Evolutionary conservation across 1,139 yeast species (phyloP).

Genomic region (Blastobotrys indianensis): DNA sequence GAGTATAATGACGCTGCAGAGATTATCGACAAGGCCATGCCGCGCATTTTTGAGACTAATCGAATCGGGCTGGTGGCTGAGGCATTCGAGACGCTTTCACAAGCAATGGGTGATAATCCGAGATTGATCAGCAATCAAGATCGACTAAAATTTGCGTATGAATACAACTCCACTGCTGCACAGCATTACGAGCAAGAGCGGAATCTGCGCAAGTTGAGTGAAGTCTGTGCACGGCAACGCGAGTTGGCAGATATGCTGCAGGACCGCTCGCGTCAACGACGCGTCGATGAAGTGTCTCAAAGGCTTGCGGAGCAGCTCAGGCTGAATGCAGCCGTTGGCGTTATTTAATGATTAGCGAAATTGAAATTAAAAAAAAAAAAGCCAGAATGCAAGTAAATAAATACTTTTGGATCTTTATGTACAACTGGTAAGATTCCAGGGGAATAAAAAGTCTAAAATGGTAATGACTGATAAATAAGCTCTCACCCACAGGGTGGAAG

Average conservation of each 20-base stretch:
- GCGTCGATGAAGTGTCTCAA: neutral
- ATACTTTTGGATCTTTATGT: no score
- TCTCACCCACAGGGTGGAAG: neutral
- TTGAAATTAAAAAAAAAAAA: neutral
- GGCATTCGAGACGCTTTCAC: slow-evolving; percentile 21
- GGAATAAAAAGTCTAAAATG: no score
- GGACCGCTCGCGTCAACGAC: slow-evolving; percentile 1
- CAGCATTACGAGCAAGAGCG: slow-evolving; percentile 9
- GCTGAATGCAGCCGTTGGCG: neutral
- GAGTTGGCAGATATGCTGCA: slow-evolving; percentile 9
- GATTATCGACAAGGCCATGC: slow-evolving; percentile 25
- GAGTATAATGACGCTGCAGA: slow-evolving; percentile 23
- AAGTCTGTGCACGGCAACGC: slow-evolving; percentile 11
- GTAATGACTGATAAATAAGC: no score
- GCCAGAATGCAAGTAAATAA: no score
- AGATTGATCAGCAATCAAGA: slow-evolving; percentile 1
- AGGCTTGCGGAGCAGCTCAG: slow-evolving; percentile 1
- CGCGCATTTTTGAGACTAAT: slow-evolving; percentile 25
- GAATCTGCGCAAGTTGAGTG: slow-evolving; percentile 9
- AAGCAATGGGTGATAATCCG: slow-evolving; percentile 17
- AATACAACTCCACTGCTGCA: slow-evolving; percentile 13
- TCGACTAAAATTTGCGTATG: slow-evolving; percentile 9
- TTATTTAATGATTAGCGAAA: no score
- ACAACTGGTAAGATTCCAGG: no score
- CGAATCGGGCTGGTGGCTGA: slow-evolving; percentile 20